Base-by-base conservation (phyloP, 768 basidiomycete species). In the Lactarius quietus region DNA sequence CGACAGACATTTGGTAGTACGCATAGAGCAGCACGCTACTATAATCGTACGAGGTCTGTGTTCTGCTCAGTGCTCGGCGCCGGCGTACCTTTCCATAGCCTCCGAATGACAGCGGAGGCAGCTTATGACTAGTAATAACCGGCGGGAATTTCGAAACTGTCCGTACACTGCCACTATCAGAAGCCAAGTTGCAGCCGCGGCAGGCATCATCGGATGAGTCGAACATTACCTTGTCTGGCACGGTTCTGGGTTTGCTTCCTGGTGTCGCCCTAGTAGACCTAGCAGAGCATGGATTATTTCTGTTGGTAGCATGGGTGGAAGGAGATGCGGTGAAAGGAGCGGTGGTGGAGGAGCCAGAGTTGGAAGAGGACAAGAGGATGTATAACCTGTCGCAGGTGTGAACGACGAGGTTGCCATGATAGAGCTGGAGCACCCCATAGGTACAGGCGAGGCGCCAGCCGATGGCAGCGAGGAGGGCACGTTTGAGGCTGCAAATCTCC, bases 401-500 rank as follows among this genome's bases (percentile, higher is more conserved):
- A 14, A 93, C 85, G 64, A 95, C 90, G 73, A 98, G 90, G 74
- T 92, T 96, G 78, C 91, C 81, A 80, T 96, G 96, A 77, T 96
- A 98, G 72, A 93, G 88, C 76, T 97, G 92, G 48, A 97, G 84
- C 70, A 92, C 82, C 71, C 95, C 93, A 67, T 89, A 86, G 26
- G 92, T 93, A n/a, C n/a, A n/a, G n/a, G n/a, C n/a, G n/a, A n/a
- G n/a, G n/a, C n/a, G n/a, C n/a, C n/a, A n/a, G 80, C 92, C n/a
- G 64, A 97, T 94, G 74, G 88, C 93, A 94, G 87, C 93, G 74
- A 99, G 81, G 75, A 99, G 95, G 76, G 98, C 96, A 74, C 92
- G 83, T 79, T 99, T 97, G 67, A 99, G 79, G 98, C 96, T 76
- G 98, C n/a, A n/a, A n/a, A n/a, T 86, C 78, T 99, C 96, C 65